Evolutionary conservation across 75 land plant species (phyloP), one percentile per base, ranked within the genome.

Genomic region (Pinus albicaulis): DNA sequence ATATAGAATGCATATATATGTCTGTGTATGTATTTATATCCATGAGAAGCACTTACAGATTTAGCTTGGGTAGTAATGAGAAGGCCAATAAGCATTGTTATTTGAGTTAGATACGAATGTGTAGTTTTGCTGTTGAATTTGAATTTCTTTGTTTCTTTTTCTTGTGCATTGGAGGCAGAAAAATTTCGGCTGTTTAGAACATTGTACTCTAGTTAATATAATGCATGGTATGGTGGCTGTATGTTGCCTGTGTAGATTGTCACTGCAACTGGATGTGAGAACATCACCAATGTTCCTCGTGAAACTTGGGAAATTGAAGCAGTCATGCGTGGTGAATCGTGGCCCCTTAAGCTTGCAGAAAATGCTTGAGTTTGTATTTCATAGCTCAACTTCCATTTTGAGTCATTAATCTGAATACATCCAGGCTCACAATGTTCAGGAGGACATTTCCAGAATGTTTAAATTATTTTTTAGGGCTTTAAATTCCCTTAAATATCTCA

Each of bases 241-340:
- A 24, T 66, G 75, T 20, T 60, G 76, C 55, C 22, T 58, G 44
- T 81, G 34, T 81, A 95, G 95, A 76, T 81, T 81, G 89, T 96
- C 38, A 94, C 98, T 19, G 80, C 92, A 11, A 71, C 83, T 87
- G 99, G 99, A 28, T 90, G 98, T 79, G 85, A 85, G 62, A 96
- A 96, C 81, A 85, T 96, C 71, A 96, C 98, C 26, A 89, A 90
- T 7, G 68, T 76, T 75, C 99, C 99, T 38, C 89, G 99, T 58
- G 87, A 96, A 34, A 87, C 74, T 26, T 80, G 76, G 76, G 98
- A 96, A 60, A 89, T 96, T 57, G 99, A 96, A 84, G 95, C 92
- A 22, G 98, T 96, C 19, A 94, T 96, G 99, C 86, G 91, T 57
- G 99, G 99, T 22, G 83, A 80, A 31, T 77, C 93, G n/a, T 95